Evolutionary conservation across 106 monocot genomes (phyloP).

Genomic region (Dendrobium nobile): DNA sequence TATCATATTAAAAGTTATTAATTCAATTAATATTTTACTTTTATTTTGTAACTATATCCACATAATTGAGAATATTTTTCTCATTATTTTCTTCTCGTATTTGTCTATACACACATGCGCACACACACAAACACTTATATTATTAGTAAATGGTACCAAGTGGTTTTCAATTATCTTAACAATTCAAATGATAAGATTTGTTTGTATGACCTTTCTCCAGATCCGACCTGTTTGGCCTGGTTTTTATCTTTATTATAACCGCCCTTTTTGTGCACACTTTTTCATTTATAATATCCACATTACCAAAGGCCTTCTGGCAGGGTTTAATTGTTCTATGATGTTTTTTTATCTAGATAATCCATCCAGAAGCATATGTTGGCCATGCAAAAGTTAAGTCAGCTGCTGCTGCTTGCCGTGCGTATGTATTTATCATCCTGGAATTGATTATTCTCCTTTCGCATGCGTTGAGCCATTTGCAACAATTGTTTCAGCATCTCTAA

Average conservation of each 20-base stretch:
- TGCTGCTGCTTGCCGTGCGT: conserved; percentile 82
- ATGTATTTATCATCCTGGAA: conserved; percentile 24
- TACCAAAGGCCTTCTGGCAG: background rate
- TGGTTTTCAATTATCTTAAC: background rate
- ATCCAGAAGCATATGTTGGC: conserved; percentile 79
- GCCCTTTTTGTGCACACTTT: background rate
- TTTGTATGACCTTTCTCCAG: background rate
- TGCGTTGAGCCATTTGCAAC: background rate
- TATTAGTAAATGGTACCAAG: too few species aligned
- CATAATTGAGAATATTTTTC: too few species aligned
- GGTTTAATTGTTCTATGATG: background rate
- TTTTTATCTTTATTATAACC: background rate
- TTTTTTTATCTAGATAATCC: conserved; percentile 57
- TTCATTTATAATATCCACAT: background rate
- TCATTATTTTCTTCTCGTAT: too few species aligned
- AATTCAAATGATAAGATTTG: background rate
- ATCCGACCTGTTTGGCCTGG: background rate
- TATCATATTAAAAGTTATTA: too few species aligned
- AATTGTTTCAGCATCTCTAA: background rate
- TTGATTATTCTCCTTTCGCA: background rate
- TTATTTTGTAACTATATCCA: too few species aligned
- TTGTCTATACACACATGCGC: too few species aligned
- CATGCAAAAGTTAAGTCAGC: conserved; percentile 87
- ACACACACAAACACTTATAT: too few species aligned
- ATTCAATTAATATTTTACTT: too few species aligned